A percentile compares a stretch with the other conserved stretches of the same genome.
Conservation (phyloP, 1,139 yeast species). For the Kodamaea sp. region DNA sequence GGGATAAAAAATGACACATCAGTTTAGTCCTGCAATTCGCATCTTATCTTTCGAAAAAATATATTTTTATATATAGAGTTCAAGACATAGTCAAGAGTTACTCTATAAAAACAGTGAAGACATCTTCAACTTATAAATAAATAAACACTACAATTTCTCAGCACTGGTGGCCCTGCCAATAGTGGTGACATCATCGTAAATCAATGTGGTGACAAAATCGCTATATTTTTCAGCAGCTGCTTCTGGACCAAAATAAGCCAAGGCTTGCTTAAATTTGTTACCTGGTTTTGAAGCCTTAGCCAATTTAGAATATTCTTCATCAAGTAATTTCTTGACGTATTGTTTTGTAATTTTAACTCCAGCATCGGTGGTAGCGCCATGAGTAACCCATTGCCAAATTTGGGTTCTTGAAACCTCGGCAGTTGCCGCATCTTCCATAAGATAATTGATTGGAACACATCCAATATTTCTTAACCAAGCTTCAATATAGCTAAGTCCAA, state of each 20-base stretch:
- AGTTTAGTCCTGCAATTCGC: too few relatives aligned
- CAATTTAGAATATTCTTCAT: slow-evolving; percentile 61
- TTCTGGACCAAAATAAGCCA: slow-evolving; percentile 62
- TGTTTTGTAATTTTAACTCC: slow-evolving; percentile 57
- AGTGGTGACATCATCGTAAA: slow-evolving; percentile 44
- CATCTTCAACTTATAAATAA: neutral
- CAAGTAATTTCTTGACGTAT: slow-evolving; percentile 52
- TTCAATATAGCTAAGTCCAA: slow-evolving; percentile 75
- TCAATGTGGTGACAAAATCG: slow-evolving; percentile 65
- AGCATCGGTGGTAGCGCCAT: slow-evolving; percentile 59
- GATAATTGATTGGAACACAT: slow-evolving; percentile 76
- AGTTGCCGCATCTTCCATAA: slow-evolving; percentile 88
- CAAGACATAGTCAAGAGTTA: too few relatives aligned
- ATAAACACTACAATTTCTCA: slow-evolving; percentile 36
- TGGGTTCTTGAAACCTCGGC: slow-evolving; percentile 84
- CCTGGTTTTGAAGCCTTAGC: slow-evolving; percentile 46
- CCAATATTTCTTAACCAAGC: slow-evolving; percentile 82
- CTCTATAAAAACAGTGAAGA: too few relatives aligned
- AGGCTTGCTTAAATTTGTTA: slow-evolving; percentile 60
- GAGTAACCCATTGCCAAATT: slow-evolving; percentile 82
- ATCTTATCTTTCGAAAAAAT: too few relatives aligned
- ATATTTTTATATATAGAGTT: too few relatives aligned
- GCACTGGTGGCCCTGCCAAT: slow-evolving; percentile 45
- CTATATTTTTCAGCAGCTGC: slow-evolving; percentile 64
- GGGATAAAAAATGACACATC: too few relatives aligned